Evolutionary conservation across 75 land plant species (phyloP), one percentile per base, ranked within the genome.

Genomic region (Gnetum montanum): DNA sequence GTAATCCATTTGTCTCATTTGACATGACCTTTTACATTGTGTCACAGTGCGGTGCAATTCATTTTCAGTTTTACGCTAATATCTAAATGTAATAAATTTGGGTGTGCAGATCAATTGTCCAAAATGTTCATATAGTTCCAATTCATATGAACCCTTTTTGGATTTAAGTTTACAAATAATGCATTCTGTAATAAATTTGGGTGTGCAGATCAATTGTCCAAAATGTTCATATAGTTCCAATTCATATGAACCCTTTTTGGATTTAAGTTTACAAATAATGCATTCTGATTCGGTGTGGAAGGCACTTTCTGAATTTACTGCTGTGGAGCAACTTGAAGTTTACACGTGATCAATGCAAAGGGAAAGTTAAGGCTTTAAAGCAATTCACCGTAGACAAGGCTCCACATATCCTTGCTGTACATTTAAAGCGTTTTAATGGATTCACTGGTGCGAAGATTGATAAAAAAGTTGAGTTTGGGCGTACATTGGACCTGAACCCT

Each of bases 231-330:
- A 62, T 22, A 74, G 78, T 58, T 93, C 98, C 38, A 70, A 89
- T 58, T 89, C 67, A 41, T 81, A 64, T 62, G 98, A 93, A 55
- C 98, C 96, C 29, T 85, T 93, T 46, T 43, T 93, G 34, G 98
- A 89, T 62, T 69, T 93, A 43, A 93, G 98, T 64, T 69, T 93
- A 30, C 89, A 93, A 46, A 89, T 93, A 34, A 46, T 44, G 4
- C 81, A 74, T 45, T 90, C 85, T 34, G 96, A 90, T 53, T 75
- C 98, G 4, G 35, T 94, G 63, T 49, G 57, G 12, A 90, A 86
- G 63, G 98, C 98, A 5, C 80, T 94, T 57, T 13, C 35, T n/a
- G 77, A 77, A 46, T 94, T 82, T 50, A 90, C 91, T 34, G 82
- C 81, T 22, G 62, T 60, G 1, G 98, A 93, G 55, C 70, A 76